Evolutionary conservation across 371 early-diverging fungal genomes (phyloP), one percentile per base, ranked within the genome.

Genomic region (Mortierella sp.): DNA sequence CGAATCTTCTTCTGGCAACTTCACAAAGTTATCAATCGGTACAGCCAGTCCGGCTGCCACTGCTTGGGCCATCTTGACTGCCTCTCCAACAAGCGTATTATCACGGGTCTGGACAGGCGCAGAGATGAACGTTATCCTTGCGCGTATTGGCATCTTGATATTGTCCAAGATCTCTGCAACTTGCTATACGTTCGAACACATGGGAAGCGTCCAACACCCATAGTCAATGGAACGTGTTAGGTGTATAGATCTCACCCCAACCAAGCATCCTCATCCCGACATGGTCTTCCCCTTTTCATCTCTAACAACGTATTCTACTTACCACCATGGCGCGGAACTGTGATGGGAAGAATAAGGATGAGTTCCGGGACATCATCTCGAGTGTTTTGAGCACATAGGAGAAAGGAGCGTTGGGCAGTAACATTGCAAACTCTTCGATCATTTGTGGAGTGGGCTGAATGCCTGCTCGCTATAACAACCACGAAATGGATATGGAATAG

Each of bases 401-500:
- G 61, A 93, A 90, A 9, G 81, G 70, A 1, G 76, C 81, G 1
- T 83, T 70, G 9, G 95, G 93, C 71, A 94, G 83, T 65, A 90
- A 89, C 43, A 84, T 72, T 23, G 92, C 83, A 68, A 96, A 96
- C 30, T 83, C 61, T 71, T 95, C 94, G 21, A 96, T 78, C 79
- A 91, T 90, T n/a, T 95, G 94, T 2, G 90, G 59, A 5, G 87
- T 86, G 1, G 97, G 95, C 55, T 88, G 89, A 21, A 95, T 71
- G 9, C 93, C 95, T 1, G 95, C 96, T 28, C 82, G 64, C 90
- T 89, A 66, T 3, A 24, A 51, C 27, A 14, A 49, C 42, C 19
- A 70, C 53, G 18, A 23, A n/a, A 70, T 30, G 27, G 5, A 6
- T 6, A 24, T 48, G 26, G n/a, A n/a, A n/a, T n/a, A n/a, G n/a